A percentile compares a stretch with the other conserved stretches of the same genome.
Evolutionary conservation across 1,284 basidiomycete species (phyloP).

Genomic region (Trametes pubescens): DNA sequence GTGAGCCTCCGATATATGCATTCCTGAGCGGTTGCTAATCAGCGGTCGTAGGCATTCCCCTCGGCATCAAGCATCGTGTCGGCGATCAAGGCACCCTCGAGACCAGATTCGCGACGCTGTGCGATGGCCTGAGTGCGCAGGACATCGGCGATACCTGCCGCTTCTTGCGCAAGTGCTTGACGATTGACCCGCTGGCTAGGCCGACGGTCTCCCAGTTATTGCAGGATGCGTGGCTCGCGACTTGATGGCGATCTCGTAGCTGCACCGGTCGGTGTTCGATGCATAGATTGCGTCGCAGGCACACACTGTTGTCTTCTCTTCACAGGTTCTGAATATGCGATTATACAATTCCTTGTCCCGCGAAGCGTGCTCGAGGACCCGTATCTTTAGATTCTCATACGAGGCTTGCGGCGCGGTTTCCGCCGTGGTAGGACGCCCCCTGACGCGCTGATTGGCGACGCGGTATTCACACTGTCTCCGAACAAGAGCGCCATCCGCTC

Average conservation of each 20-base stretch:
- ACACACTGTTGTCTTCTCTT: too few species aligned
- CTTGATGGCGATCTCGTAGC: background rate
- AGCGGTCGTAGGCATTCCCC: background rate
- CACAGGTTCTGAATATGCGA: too few species aligned
- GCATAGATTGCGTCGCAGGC: too few species aligned
- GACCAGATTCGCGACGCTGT: background rate
- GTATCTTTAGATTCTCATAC: too few species aligned
- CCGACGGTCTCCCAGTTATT: background rate
- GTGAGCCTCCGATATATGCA: background rate
- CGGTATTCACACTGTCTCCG: too few species aligned
- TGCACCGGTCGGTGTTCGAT: too few species aligned
- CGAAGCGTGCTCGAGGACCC: too few species aligned
- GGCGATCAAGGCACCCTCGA: background rate
- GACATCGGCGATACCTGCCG: background rate
- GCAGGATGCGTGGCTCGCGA: background rate
- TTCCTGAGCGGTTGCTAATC: background rate
- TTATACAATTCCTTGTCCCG: too few species aligned
- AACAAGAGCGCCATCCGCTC: too few species aligned
- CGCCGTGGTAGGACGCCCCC: too few species aligned
- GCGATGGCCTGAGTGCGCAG: background rate
- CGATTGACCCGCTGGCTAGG: background rate
- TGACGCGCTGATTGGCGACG: too few species aligned
- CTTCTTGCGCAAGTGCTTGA: constrained; percentile 7
- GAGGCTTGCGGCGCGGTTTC: too few species aligned
- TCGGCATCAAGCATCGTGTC: background rate